These are phyloP conservation scores for Ustilago bromivora DNA, from an alignment of 1,284 basidiomycete species.

Conservation along the genomic window DNA sequence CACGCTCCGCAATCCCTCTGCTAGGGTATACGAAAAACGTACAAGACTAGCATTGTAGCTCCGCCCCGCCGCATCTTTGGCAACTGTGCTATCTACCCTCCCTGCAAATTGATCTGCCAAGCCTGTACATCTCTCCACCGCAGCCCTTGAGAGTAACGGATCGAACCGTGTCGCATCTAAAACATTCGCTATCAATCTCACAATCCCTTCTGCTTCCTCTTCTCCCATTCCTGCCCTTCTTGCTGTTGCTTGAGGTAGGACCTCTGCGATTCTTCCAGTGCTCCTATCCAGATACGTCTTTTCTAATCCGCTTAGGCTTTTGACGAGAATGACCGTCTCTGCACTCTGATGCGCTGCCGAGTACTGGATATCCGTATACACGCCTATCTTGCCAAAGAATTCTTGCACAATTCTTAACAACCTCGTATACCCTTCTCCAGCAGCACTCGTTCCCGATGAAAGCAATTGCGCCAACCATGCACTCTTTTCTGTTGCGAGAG, in stretches of 20 bases:
- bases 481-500: conserved; percentile 79
- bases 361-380: conserved; percentile 93
- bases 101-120: conserved; percentile 59
- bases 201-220: conserved; percentile 15
- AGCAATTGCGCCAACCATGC: conserved; percentile 88
- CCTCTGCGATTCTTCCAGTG: conserved; percentile 81
- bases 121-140: conserved; percentile 78
- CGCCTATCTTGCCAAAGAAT: conserved; percentile 92
- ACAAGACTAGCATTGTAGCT: conserved; percentile 31
- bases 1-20: neutral
- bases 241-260: conserved; percentile 72
- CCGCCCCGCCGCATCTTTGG: conserved; percentile 8
- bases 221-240: conserved; percentile 6
- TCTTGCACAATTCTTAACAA: conserved; percentile 91
- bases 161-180: conserved; percentile 93
- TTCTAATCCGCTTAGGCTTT: conserved; percentile 84
- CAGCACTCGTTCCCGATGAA: conserved; percentile 73
- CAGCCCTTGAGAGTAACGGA: conserved; percentile 82
- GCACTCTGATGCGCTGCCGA: conserved; percentile 85
- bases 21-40: conserved; percentile 22
- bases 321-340: conserved; percentile 87
- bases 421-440: conserved; percentile 76
- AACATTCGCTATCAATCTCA: conserved; percentile 79
- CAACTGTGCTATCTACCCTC: neutral
- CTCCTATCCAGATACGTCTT: conserved; percentile 85